Base-by-base conservation (phyloP, 129 eudicot genomes). In the Rutidosis leptorrhynchoides region DNA sequence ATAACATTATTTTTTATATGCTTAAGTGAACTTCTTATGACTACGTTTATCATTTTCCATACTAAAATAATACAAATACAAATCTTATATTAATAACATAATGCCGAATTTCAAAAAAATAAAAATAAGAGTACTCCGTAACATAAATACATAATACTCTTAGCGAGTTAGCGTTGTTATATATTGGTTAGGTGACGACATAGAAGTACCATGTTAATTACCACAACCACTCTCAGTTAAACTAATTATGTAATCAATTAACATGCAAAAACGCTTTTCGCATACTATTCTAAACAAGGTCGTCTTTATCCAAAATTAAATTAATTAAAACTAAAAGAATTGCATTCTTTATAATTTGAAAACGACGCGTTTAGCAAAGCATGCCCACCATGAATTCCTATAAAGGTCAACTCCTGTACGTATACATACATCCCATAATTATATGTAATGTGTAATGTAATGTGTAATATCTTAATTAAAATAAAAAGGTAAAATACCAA, bases 351-450 rank as follows among this genome's bases (percentile, higher is more conserved):
- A 21, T 14, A 27, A 1, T 70, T 58, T 61, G 49, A 71, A 60
- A 5, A 15, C 26, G 61, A 71, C 69, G 69, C 76, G 76, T 61
- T 71, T 48, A 61, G 69, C 69, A 22, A 48, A 48, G 62, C 69
- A 69, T 71, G 69, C 76, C 27, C 60, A 71, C 69, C 76, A 25
- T 71, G 33, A 71, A 30, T 32, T 61, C 62, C 28, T 21, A 61
- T 29, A 16, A 52, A 61, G 76, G 76, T 71, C 76, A 71, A 61
- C 69, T 48, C 23, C 3, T 35, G 20, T 58, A 20, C 59, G 27
- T 23, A 25, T 33, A n/a, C n/a, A n/a, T 25, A 11, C 16, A 17
- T 32, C 7, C 22, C 5, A 35, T 27, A 68, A 19, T 12, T 46
- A 26, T 16, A 49, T 6, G 19, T 20, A 65, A 29, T 45, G 19